Conservation (phyloP, 176 grass and related monocot genomes). For the Carex cristatella region DNA sequence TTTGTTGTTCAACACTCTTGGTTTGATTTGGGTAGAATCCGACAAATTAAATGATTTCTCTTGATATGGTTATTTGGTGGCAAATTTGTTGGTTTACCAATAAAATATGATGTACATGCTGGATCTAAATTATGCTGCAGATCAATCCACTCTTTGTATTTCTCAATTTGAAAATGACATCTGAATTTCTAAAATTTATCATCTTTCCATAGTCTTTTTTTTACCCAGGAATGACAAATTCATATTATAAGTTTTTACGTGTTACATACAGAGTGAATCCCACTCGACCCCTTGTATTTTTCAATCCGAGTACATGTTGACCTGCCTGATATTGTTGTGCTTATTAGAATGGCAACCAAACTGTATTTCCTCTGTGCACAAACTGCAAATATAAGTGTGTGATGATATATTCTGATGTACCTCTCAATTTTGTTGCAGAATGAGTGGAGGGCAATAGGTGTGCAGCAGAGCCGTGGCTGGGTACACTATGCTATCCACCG, state of each 20-base stretch:
- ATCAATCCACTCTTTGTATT: not conserved
- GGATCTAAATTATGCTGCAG: not conserved
- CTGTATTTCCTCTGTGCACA: not conserved
- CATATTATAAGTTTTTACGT: not conserved
- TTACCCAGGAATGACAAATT: not conserved
- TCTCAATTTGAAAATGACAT: not conserved
- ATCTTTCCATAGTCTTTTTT: not conserved
- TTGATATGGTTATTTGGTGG: not conserved
- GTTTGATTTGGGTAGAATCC: not conserved
- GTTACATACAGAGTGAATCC: not conserved
- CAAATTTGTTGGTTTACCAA: not conserved
- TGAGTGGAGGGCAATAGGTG: constrained; percentile 93
- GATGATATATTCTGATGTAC: not conserved
- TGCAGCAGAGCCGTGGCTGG: constrained; percentile 99
- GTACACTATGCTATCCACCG: constrained; percentile 99
- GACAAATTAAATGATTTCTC: not conserved
- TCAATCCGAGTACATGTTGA: not conserved
- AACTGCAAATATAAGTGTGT: not conserved
- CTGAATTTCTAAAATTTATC: not conserved
- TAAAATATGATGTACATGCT: not conserved
- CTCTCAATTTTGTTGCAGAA: constrained; percentile 32
- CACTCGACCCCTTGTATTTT: not conserved
- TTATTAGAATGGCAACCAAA: not conserved
- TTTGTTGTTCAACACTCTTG: not conserved
- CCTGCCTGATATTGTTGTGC: not conserved